Percentiles rank a stretch among this genome's conserved stretches.
Evolutionary conservation across 1,284 basidiomycete genomes (phyloP).

Genomic region (Tylopilus orsonianus): DNA sequence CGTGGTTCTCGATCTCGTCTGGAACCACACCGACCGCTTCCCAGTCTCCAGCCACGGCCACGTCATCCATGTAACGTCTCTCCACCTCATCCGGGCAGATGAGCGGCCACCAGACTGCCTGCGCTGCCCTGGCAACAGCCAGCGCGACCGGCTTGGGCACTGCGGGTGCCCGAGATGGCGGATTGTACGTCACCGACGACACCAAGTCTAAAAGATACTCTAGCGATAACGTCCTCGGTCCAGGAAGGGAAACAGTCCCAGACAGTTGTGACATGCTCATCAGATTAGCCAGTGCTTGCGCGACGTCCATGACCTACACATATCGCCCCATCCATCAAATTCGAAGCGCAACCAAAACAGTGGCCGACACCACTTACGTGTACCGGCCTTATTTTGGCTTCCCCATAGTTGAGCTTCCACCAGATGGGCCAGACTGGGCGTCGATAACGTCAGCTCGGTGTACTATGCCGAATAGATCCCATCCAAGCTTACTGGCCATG

Average conservation of each 20-base stretch:
- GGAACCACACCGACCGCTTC: constrained; percentile 68
- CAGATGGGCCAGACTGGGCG: constrained; percentile 81
- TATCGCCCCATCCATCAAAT: constrained; percentile 22
- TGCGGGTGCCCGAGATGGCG: constrained; percentile 65
- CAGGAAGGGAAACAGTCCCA: constrained; percentile 82
- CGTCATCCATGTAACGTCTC: constrained; percentile 86
- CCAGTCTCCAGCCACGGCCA: constrained; percentile 63
- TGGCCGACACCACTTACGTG: constrained; percentile 61
- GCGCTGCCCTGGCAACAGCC: constrained; percentile 63
- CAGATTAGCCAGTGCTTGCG: constrained; percentile 85
- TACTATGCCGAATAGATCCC: constrained; percentile 5
- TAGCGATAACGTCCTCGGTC: constrained; percentile 85
- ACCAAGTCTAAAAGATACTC: constrained; percentile 86
- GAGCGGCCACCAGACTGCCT: constrained; percentile 91
- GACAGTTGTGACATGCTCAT: constrained; percentile 60
- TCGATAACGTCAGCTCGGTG: constrained; percentile 24
- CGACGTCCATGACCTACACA: constrained; percentile 85
- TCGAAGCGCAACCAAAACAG: neutral
- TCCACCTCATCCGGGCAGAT: constrained; percentile 90
- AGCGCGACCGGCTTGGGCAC: constrained; percentile 79
- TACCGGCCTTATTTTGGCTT: constrained; percentile 87
- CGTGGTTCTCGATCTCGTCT: constrained; percentile 85
- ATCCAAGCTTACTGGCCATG: constrained; percentile 72
- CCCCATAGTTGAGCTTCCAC: constrained; percentile 89
- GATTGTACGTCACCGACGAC: constrained; percentile 77